Conservation (phyloP, 768 basidiomycete species). For the Macrolepiota fuliginosa region DNA sequence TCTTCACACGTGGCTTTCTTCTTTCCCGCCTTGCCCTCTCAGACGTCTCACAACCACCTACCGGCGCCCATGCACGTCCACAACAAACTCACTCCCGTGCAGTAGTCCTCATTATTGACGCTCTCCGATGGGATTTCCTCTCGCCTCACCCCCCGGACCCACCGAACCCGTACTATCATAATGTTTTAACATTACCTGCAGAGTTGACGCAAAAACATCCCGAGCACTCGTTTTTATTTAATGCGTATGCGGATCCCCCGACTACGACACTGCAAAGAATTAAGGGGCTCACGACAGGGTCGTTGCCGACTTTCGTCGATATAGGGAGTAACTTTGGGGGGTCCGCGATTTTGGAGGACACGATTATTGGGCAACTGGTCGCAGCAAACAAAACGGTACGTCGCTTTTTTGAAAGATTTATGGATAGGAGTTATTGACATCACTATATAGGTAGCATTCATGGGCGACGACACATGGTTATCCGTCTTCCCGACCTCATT, state of each 20-base stretch:
- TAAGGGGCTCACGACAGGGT: slow-evolving; percentile 93
- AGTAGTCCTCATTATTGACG: slow-evolving; percentile 85
- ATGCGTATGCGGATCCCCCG: slow-evolving; percentile 91
- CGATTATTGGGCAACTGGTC: slow-evolving; percentile 71
- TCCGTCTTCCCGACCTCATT: slow-evolving; percentile 82
- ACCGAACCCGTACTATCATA: slow-evolving; percentile 70
- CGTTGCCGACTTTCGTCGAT: slow-evolving; percentile 93
- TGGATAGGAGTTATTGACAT: neutral
- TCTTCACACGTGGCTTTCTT: slow-evolving; percentile 92
- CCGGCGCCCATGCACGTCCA: slow-evolving; percentile 40
- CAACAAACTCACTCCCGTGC: slow-evolving; percentile 74
- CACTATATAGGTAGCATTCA: slow-evolving; percentile 69
- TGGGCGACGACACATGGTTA: slow-evolving; percentile 98
- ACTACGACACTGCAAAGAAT: slow-evolving; percentile 94
- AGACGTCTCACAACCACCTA: slow-evolving; percentile 42
- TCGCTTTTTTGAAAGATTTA: neutral
- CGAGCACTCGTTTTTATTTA: slow-evolving; percentile 78
- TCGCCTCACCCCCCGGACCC: slow-evolving; percentile 65
- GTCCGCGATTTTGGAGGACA: slow-evolving; percentile 85
- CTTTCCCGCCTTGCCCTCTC: slow-evolving; percentile 73
- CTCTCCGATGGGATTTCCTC: slow-evolving; percentile 92
- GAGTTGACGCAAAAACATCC: slow-evolving; percentile 67
- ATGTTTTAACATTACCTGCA: slow-evolving; percentile 75
- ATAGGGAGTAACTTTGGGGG: slow-evolving; percentile 92
- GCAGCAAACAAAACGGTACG: slow-evolving; percentile 57